Evolutionary conservation across 2,329 filamentous ascomycete species (phyloP).

Genomic region (Fusarium pseudoanthophilum): DNA sequence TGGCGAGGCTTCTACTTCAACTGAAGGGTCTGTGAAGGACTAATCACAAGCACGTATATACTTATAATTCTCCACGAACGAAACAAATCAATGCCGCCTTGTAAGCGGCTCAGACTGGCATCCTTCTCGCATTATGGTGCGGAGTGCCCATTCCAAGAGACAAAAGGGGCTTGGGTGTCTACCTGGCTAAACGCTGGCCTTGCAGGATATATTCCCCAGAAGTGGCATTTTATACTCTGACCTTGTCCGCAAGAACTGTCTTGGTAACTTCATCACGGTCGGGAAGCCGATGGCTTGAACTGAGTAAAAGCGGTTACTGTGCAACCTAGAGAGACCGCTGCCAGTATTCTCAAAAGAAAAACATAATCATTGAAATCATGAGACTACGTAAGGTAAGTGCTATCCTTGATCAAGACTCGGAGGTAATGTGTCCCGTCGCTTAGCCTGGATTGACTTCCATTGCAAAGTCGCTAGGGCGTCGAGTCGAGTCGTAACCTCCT

Average conservation of each 20-base stretch:
- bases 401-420: background rate
- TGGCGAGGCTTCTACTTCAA: constrained; percentile 6
- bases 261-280: background rate
- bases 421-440: background rate
- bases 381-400: background rate
- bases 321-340: background rate
- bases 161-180: constrained; percentile 22
- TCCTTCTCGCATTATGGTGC: constrained; percentile 5
- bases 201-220: background rate
- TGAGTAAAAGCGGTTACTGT: background rate
- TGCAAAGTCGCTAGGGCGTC: background rate
- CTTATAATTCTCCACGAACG: background rate
- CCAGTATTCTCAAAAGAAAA: constrained; percentile 3
- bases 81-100: background rate
- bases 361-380: background rate
- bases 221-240: background rate
- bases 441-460: background rate
- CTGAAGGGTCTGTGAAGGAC: background rate
- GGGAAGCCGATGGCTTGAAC: background rate
- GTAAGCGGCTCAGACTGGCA: background rate
- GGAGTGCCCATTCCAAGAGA: background rate
- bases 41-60: constrained; percentile 19
- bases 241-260: background rate
- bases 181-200: constrained; percentile 29
- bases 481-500: background rate